Evolutionary conservation across 192 early-diverging fungal species (phyloP).

Genomic region (Chytriomyces confervae): DNA sequence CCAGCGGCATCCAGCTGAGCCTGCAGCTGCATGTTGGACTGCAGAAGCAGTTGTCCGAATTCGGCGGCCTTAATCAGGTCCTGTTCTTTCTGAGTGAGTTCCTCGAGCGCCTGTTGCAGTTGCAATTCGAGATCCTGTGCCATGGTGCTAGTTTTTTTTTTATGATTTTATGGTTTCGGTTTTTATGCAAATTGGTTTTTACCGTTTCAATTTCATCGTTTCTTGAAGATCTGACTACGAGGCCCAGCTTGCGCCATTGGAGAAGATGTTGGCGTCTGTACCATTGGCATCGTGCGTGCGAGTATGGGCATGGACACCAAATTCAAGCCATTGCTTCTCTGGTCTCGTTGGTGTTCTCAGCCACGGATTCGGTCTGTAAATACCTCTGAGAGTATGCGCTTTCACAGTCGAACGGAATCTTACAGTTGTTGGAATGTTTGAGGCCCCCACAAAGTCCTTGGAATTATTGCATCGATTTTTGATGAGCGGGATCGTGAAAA

Average conservation of each 20-base stretch:
- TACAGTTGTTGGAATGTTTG: too few species aligned
- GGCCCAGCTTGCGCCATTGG: background rate
- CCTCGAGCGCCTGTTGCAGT: constrained; percentile 11
- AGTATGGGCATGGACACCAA: too few species aligned
- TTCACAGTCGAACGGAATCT: too few species aligned
- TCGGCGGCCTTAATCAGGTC: constrained; percentile 33
- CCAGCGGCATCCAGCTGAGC: constrained; percentile 1
- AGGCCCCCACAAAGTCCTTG: too few species aligned
- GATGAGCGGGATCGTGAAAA: too few species aligned
- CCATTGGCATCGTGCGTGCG: too few species aligned
- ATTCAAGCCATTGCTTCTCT: too few species aligned
- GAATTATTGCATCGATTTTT: too few species aligned
- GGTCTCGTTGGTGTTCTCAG: too few species aligned
- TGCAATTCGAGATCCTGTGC: background rate
- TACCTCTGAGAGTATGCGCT: too few species aligned
- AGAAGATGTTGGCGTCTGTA: background rate
- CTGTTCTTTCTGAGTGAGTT: constrained; percentile 14
- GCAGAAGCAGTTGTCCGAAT: constrained; percentile 15
- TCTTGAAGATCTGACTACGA: background rate
- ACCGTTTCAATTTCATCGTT: background rate
- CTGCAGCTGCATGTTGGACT: constrained; percentile 20
- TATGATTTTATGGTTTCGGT: background rate
- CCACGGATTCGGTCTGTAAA: too few species aligned
- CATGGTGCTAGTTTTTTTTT: background rate
- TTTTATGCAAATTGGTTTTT: background rate